A percentile compares a stretch with the other conserved stretches of the same genome.
Evolutionary conservation across 495 filamentous ascomycete species (phyloP).

Genomic region (Annulohypoxylon moriforme): DNA sequence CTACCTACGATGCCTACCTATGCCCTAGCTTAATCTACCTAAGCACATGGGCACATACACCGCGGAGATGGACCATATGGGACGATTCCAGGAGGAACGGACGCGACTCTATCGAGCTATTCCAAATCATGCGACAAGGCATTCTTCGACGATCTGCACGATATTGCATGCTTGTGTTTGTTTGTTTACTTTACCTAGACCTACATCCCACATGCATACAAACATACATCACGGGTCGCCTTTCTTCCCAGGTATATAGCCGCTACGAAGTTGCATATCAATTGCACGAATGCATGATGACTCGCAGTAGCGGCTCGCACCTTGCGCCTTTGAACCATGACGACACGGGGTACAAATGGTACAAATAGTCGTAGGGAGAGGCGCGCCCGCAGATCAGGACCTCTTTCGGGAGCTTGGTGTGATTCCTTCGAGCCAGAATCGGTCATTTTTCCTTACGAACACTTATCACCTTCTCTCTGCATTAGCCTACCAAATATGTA

Average conservation of each 20-base stretch:
- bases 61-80: background rate
- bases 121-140: slow-evolving; percentile 34
- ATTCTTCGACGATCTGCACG: background rate
- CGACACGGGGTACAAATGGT: slow-evolving; percentile 16
- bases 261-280: slow-evolving; percentile 26
- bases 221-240: background rate
- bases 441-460: slow-evolving; percentile 20
- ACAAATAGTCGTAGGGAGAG: slow-evolving; percentile 15
- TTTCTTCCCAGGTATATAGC: slow-evolving; percentile 24
- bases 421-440: slow-evolving; percentile 36
- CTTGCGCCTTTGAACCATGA: background rate
- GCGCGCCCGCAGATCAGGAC: slow-evolving; percentile 24
- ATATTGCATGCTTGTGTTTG: slow-evolving; percentile 27
- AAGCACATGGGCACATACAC: background rate
- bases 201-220: slow-evolving; percentile 11
- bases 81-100: slow-evolving; percentile 5
- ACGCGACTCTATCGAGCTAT: slow-evolving; percentile 16
- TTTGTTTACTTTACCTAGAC: slow-evolving; percentile 33
- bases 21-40: background rate
- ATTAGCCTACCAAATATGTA: background rate
- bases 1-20: no score
- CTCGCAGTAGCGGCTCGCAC: slow-evolving; percentile 36
- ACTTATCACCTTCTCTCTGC: background rate
- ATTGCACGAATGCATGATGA: slow-evolving; percentile 39
- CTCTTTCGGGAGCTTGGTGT: slow-evolving; percentile 24